Evolutionary conservation across 2,329 filamentous ascomycete species (phyloP).

Genomic region (Sporothrix brasiliensis): DNA sequence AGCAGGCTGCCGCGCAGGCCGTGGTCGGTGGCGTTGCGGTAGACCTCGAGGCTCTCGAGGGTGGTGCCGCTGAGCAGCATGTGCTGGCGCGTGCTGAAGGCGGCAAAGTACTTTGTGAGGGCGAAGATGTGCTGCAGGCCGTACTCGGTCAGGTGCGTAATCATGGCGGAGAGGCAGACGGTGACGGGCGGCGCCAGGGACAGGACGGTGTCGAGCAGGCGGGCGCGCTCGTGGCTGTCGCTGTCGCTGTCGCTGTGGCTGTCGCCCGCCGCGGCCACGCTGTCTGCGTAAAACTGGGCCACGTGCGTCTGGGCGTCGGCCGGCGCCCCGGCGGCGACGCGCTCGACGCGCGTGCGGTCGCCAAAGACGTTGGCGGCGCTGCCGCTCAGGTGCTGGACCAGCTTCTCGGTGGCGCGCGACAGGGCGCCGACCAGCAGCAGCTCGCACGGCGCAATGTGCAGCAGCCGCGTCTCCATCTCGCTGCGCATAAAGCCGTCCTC

Average conservation of each 20-base stretch:
- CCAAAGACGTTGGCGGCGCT: slow-evolving; percentile 91
- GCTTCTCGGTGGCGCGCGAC: slow-evolving; percentile 87
- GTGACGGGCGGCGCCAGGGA: slow-evolving; percentile 83
- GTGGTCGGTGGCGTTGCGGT: slow-evolving; percentile 90
- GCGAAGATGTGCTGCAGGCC: slow-evolving; percentile 94
- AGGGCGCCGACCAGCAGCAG: slow-evolving; percentile 90
- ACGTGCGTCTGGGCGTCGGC: slow-evolving; percentile 87
- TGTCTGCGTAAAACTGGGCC: slow-evolving; percentile 86
- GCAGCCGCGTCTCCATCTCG: slow-evolving; percentile 90
- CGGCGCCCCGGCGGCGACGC: slow-evolving; percentile 73
- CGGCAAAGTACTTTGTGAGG: slow-evolving; percentile 94
- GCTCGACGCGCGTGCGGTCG: slow-evolving; percentile 83
- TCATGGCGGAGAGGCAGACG: slow-evolving; percentile 94
- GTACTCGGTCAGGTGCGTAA: slow-evolving; percentile 87
- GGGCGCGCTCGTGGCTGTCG: slow-evolving; percentile 46
- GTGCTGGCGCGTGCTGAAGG: slow-evolving; percentile 89
- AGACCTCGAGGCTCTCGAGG: slow-evolving; percentile 89
- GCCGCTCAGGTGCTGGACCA: slow-evolving; percentile 85
- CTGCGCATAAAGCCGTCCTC: slow-evolving; percentile 97
- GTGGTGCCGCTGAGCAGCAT: slow-evolving; percentile 97
- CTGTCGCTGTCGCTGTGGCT: slow-evolving; percentile 54
- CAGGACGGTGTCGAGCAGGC: slow-evolving; percentile 82
- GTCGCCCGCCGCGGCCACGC: slow-evolving; percentile 41
- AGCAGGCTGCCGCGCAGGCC: slow-evolving; percentile 85
- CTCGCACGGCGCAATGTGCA: slow-evolving; percentile 95